Percentiles rank a stretch among this genome's conserved stretches.
phyloP scores from a whole-genome alignment of 805 yeast genomes.

The Scheffersomyces spartinae region DNA sequence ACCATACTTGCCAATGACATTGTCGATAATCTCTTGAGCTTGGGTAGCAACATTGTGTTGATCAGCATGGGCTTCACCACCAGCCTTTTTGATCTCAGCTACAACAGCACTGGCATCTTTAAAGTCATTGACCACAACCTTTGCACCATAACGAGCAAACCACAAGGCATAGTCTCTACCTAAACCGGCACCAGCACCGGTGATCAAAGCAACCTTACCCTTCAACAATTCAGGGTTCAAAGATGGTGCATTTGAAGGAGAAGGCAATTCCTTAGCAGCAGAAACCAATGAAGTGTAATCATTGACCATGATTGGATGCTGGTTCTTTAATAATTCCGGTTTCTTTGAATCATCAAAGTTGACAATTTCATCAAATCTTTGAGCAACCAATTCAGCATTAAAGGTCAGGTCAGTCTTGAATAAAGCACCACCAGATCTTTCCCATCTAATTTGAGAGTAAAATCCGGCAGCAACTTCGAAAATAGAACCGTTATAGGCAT shows the following conservation, averaged over 20 bases:
- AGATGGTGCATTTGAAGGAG: conserved; percentile 34
- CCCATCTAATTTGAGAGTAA: conserved; percentile 89
- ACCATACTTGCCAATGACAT: conserved; percentile 69
- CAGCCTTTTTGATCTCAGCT: conserved; percentile 56
- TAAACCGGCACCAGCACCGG: conserved; percentile 93
- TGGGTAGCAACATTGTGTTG: conserved; percentile 70
- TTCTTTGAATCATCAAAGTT: conserved; percentile 50
- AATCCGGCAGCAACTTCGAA: conserved; percentile 94
- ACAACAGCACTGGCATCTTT: conserved; percentile 65
- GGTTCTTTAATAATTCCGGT: conserved; percentile 35
- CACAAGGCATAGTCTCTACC: conserved; percentile 83
- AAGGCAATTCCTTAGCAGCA: conserved; percentile 37
- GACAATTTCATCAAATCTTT: conserved; percentile 49
- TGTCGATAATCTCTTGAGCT: conserved; percentile 63
- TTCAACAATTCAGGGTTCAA: conserved; percentile 44
- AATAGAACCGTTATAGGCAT: conserved; percentile 56
- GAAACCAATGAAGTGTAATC: conserved; percentile 57
- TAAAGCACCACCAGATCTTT: conserved; percentile 76
- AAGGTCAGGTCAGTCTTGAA: conserved; percentile 68
- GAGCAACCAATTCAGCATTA: conserved; percentile 77
- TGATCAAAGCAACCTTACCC: conserved; percentile 79
- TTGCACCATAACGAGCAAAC: conserved; percentile 88
- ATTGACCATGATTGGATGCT: conserved; percentile 62
- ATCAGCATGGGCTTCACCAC: conserved; percentile 78
- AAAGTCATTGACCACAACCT: conserved; percentile 88